Evolutionary conservation across 2,329 filamentous ascomycete genomes (phyloP), one percentile per base, ranked within the genome.

Genomic region (Apiospora sp.): DNA sequence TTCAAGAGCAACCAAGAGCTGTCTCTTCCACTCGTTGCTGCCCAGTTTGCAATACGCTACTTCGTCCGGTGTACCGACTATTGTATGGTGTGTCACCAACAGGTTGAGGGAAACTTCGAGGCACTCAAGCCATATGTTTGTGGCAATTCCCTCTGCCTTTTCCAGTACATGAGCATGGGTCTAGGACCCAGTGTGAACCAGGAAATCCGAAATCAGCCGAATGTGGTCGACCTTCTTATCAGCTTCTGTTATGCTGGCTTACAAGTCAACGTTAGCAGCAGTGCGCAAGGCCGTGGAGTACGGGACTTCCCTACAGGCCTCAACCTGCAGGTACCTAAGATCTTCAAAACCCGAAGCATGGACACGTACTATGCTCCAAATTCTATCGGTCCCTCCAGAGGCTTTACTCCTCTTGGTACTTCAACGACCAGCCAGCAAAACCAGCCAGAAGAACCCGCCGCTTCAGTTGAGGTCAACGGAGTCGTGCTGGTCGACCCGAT

Each of bases 151-250:
- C 86, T 98, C 3, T 98, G 95, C 78, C 84, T 97, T 4, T 97
- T 93, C 78, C 95, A 98, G 79, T 97, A 96, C 83, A 93, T 97
- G 87, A 87, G 89, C 22, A 86, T 97, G n/a, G 94, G 94, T 0
- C 92, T 98, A 78, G 95, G 95, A 0, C 93, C 94, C 1, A 94
- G 91, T 77, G 90, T 97, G 72, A 95, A 98, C 80, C 91, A 95
- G 79, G 94, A 98, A 78, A 93, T 98, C 30, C 79, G 93, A 37
- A 89, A 90, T 16, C 93, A 95, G 79, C 94, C 94, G 1, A 90
- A 91, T 72, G 94, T 97, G 0, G 93, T 97, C 16, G 95, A 98
- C 79, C 86, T 98, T 1, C 87, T 98, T 0, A 83, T 97, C 67
- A 95, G 91, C 81, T 93, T 98, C 79, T 95, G 94, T 80, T 96